Base-by-base conservation (phyloP, 1,284 basidiomycete genomes). In the Paramarasmius palmivorus region DNA sequence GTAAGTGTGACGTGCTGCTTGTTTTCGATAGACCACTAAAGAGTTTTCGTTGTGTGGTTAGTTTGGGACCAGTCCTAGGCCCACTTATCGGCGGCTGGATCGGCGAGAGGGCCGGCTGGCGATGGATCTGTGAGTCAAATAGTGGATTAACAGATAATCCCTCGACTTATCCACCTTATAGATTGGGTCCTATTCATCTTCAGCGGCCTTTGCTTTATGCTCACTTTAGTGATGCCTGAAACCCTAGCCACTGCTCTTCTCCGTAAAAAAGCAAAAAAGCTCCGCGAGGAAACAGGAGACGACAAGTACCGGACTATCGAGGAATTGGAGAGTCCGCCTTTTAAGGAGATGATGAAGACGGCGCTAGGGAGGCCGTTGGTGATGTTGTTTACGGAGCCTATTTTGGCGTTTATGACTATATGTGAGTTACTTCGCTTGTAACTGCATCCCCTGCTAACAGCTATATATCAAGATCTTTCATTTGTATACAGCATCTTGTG, bases 141-240 rank as follows among this genome's bases (percentile, higher is more conserved):
- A 12, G 15, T 17, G n/a, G n/a, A n/a, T 17, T 20, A 23, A 32
- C 4, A 9, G n/a, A 14, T 32, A 14, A 32, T 4, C 32, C 34
- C 29, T 25, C 8, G 22, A 19, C 3, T 25, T 23, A 15, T 15
- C 9, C 15, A 25, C 29, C 15, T 53, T 40, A 3, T 53, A 71
- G 68, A 79, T 67, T 86, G 83, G 81, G 75, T 83, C 46, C 69
- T 84, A 20, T 78, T 83, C 52, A 78, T 81, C 54, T 83, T 86
- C 59, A 61, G 76, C 17, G 79, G 77, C 26, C 59, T 72, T 17
- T 77, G 74, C 59, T 72, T 77, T 55, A 20, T 72, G 23, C 58
- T 77, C 36, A 76, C 83, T 54, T 68, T 86, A 48, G 73, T 79
- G 37, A 72, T 89, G 2, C 81, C 81, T 14, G 86, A 89, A 68